A percentile compares a stretch with the other conserved stretches of the same genome.
Evolutionary conservation across 2,329 filamentous ascomycete genomes (phyloP).

Genomic region (Mycosphaerelloides madeirae): DNA sequence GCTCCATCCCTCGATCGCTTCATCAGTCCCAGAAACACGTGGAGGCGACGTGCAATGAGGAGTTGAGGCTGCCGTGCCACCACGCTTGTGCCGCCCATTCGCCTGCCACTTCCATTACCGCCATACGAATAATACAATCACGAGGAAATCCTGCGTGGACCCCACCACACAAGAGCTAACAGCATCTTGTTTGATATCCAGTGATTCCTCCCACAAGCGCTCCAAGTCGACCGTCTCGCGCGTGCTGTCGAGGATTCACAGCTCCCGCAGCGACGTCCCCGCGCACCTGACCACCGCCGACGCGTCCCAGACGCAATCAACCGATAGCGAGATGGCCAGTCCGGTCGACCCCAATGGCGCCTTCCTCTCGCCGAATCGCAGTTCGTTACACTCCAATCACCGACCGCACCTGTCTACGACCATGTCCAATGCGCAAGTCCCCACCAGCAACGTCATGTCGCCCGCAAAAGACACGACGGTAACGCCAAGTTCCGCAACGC

Average conservation of each 20-base stretch:
- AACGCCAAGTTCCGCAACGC: constrained; percentile 24
- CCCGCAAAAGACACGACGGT: constrained; percentile 15
- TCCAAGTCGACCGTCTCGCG: constrained; percentile 50
- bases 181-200: not conserved
- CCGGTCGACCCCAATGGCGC: constrained; percentile 14
- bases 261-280: constrained; percentile 38
- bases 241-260: constrained; percentile 49
- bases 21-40: not conserved
- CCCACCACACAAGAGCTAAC: constrained; percentile 1
- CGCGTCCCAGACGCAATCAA: not conserved
- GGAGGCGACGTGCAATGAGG: not conserved
- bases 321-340: constrained; percentile 11
- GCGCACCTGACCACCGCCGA: constrained; percentile 17
- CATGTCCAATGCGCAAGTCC: constrained; percentile 28
- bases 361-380: constrained; percentile 17
- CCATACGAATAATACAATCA: too few relatives aligned
- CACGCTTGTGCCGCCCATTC: not conserved
- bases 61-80: not conserved
- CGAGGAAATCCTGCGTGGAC: too few relatives aligned
- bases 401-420: constrained; percentile 34
- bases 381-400: constrained; percentile 23
- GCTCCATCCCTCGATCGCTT: not conserved
- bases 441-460: constrained; percentile 3
- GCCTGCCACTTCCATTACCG: not conserved
- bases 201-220: constrained; percentile 34